A percentile compares a stretch with the other conserved stretches of the same genome.
Evolutionary conservation across 805 yeast genomes (phyloP).

Genomic region (Saccharomycopsis selenospora): DNA sequence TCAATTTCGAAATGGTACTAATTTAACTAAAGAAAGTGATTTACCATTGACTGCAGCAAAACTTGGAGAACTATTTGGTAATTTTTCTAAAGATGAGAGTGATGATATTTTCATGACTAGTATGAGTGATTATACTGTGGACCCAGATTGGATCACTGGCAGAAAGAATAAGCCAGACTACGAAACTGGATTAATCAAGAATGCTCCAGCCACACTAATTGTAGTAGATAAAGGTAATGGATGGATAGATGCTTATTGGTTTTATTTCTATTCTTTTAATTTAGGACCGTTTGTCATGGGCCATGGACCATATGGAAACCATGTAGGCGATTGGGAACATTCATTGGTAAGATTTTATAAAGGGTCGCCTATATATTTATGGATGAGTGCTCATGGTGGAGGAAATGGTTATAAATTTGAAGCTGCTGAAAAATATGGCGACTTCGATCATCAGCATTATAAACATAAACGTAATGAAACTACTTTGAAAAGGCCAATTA

Average conservation of each 20-base stretch:
- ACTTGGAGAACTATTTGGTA: conserved; percentile 23
- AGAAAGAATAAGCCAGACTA: conserved; percentile 56
- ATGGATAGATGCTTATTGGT: conserved; percentile 95
- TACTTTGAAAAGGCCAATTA: conserved; percentile 48
- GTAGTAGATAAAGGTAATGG: conserved; percentile 92
- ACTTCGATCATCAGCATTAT: conserved; percentile 22
- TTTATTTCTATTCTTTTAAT: conserved; percentile 89
- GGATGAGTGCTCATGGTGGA: conserved; percentile 99
- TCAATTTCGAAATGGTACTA: conserved; percentile 43
- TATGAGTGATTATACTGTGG: conserved; percentile 56
- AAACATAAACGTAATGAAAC: conserved; percentile 24
- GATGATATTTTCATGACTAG: conserved; percentile 52
- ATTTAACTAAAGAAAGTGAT: conserved; percentile 26
- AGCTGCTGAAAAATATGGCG: conserved; percentile 60
- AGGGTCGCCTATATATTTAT: conserved; percentile 73
- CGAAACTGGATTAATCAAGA: conserved; percentile 58
- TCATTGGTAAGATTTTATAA: conserved; percentile 75
- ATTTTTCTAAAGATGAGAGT: conserved; percentile 29
- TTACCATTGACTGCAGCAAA: conserved; percentile 27
- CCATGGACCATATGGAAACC: conserved; percentile 93
- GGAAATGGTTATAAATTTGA: conserved; percentile 81
- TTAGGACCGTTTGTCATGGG: conserved; percentile 98
- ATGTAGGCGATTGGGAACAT: conserved; percentile 98
- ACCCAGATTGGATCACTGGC: conserved; percentile 87
- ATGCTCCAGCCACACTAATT: conserved; percentile 75